Evolutionary conservation across 2,329 filamentous ascomycete genomes (phyloP), one percentile per base, ranked within the genome.

Genomic region (Bipolaris bicolor): DNA sequence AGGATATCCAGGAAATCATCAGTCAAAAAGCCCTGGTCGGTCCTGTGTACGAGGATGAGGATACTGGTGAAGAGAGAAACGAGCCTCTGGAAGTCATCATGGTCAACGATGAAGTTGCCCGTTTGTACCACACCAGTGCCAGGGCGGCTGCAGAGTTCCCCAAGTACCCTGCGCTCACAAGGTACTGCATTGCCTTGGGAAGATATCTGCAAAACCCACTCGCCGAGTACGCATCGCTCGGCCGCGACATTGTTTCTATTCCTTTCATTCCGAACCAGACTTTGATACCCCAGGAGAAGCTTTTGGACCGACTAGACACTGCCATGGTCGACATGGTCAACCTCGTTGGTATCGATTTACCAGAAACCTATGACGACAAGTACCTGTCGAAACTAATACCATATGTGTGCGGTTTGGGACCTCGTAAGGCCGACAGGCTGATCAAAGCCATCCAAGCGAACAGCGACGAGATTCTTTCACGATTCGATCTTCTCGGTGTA

Each of bases 301-400:
- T 99, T 37, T 81, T 89, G 61, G 92, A 91, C 74, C 87, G 92
- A 58, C 84, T 99, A 15, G 95, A 99, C 70, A 96, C 91, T n/a
- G 92, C 94, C 43, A 91, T 99, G 87, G 94, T 99, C 10, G 95
- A 99, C 74, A 97, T 97, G 84, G 95, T 99, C 66, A 99, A 99
- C 74, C 86, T 99, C 41, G 92, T 93, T 44, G 95, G 95, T 71
- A 91, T 99, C 36, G 91, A 98, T 69, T 90, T 99, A 71, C 97
- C 97, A 68, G 93, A 97, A 64, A 92, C 93, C 13, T 88, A 96
- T 54, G 84, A 83, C 40, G 91, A 97, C 74, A 74, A 87, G 1
- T 92, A 95, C 69, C 90, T 90, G 7, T 92, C 92, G 13, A 95
- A 94, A 63, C 84, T 99, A 1, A 82, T 99, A 36, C 93, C 93